Base-by-base conservation (phyloP, 108 stramenopile genomes). In the Chaetoceros muelleri region DNA sequence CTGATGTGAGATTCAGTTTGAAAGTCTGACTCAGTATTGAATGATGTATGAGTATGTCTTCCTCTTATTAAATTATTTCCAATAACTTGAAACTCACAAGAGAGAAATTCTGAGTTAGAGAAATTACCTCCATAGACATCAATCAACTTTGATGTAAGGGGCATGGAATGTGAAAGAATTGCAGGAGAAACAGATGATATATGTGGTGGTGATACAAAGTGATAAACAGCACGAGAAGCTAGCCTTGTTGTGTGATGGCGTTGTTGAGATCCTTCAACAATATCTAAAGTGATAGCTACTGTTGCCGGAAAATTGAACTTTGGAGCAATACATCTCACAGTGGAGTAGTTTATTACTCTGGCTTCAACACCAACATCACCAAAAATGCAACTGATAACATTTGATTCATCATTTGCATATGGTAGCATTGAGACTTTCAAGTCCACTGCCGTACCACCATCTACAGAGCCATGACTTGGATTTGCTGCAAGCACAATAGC, bases 351-450 rank as follows among this genome's bases (percentile, higher is more conserved):
- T 22, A 72, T 20, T 2, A 64, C 20, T 19, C 53, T 45, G 19
- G 61, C 71, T 28, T 67, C 66, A 21, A 55, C 40, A 2, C 62
- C 62, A 34, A 24, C 21, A 28, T 29, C 21, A 30, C 71, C 71
- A 55, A 72, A 72, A 30, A 53, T 67, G 30, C 71, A 72, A 3
- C 18, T 53, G 22, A 58, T 53, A 20, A 28, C 1, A 48, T 24
- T 23, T n/a, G n/a, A n/a, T 28, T 13, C 19, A 46, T 55, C 1
- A 28, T 28, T 3, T 13, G 60, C 21, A 20, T 21, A 53, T 24
- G 54, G 30, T 23, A 57, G 53, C 24, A 67, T 64, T 13, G 57
- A 67, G 2, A 66, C 71, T 58, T 57, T 59, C 16, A 72, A 25
- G 22, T 45, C 28, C 24, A 67, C 62, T 5, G 0, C 44, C 34